These are phyloP conservation scores for Komagataella phaffii DNA, from an alignment of 805 yeast genomes.

Conservation along the genomic window DNA sequence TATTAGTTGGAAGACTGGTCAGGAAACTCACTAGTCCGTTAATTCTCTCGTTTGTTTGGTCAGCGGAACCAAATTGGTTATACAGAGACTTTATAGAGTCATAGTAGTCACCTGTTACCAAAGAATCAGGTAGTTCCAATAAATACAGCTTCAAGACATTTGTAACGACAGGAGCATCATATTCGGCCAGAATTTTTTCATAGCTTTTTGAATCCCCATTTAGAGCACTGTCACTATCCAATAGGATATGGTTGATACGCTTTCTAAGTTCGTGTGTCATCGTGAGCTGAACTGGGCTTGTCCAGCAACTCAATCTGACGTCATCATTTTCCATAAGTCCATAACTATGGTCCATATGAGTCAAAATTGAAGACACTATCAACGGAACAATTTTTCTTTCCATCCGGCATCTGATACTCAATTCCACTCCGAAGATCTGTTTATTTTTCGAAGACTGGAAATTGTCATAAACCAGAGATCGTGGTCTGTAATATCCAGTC, in stretches of 20 bases:
- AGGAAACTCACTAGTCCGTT: conserved; percentile 55
- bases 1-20: conserved; percentile 53
- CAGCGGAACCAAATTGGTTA: conserved; percentile 26
- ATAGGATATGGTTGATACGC: conserved; percentile 27
- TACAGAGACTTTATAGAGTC: conserved; percentile 62
- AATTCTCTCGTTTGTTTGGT: conserved; percentile 23
- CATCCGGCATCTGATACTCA: conserved; percentile 55
- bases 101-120: conserved; percentile 50
- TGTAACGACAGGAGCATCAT: conserved; percentile 41
- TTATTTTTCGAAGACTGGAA: conserved; percentile 56
- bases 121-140: conserved; percentile 68
- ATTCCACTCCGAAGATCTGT: conserved; percentile 72
- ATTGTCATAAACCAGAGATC: conserved; percentile 62
- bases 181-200: conserved; percentile 17
- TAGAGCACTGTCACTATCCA: conserved; percentile 9
- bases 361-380: conserved; percentile 46
- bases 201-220: conserved; percentile 21
- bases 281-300: conserved; percentile 45
- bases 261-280: conserved; percentile 50
- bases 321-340: conserved; percentile 61
- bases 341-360: conserved; percentile 53
- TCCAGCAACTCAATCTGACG: conserved; percentile 58
- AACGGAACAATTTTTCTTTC: conserved; percentile 66
- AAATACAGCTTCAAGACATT: conserved; percentile 60
- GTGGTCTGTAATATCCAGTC: conserved; percentile 67